These are phyloP conservation scores for Ochetophila trinervis DNA, from an alignment of 306 rosid genomes.

Conservation along the genomic window DNA sequence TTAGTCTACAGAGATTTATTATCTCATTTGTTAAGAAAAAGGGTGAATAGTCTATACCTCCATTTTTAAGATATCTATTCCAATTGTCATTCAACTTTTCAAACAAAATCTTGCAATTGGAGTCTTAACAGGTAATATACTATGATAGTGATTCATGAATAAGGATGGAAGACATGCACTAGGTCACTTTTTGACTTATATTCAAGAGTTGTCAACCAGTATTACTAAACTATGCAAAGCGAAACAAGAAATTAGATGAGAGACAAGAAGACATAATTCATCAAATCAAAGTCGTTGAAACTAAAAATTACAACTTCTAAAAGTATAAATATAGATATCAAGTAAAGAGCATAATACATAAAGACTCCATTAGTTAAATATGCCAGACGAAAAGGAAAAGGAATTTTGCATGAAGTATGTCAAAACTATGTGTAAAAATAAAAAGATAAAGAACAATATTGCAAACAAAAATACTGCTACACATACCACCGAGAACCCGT, in stretches of 20 bases:
- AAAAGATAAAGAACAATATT: neutral
- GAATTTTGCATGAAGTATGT: neutral
- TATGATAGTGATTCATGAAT: neutral
- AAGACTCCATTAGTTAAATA: neutral
- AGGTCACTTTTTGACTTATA: neutral
- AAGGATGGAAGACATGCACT: neutral
- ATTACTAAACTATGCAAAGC: neutral
- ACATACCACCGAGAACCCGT: slow-evolving; percentile 93
- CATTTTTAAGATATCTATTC: too few relatives aligned
- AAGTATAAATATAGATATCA: too few relatives aligned
- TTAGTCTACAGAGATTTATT: too few relatives aligned
- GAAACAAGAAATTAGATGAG: neutral
- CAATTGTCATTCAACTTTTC: too few relatives aligned
- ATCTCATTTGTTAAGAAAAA: too few relatives aligned
- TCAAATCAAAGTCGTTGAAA: neutral
- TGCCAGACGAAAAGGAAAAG: slow-evolving; percentile 5
- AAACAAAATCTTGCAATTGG: too few relatives aligned
- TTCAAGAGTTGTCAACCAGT: neutral
- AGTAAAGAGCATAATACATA: too few relatives aligned
- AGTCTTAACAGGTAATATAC: neutral
- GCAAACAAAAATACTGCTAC: slow-evolving; percentile 17
- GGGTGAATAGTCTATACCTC: too few relatives aligned
- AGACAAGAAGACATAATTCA: neutral
- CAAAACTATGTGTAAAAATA: neutral
- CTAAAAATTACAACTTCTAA: neutral